Base-by-base conservation (phyloP, 2,329 filamentous ascomycete genomes). In the Colletotrichum coccodes region DNA sequence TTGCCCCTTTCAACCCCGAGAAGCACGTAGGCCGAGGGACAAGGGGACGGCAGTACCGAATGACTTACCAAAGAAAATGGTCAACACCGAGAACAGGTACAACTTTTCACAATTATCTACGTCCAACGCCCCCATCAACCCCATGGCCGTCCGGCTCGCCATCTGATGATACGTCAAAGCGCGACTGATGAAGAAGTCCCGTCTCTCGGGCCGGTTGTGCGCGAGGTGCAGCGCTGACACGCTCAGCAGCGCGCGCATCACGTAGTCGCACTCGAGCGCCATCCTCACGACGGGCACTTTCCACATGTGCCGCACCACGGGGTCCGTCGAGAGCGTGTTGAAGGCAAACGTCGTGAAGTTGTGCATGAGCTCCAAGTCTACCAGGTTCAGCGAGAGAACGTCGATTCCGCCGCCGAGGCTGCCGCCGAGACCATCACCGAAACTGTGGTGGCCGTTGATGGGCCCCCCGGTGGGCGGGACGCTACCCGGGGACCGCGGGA, bases 321-420 rank as follows among this genome's bases (percentile, higher is more conserved):
- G 77, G 36, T 84, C 80, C 9, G 75, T 77, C 8, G 81, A 81
- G 3, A 88, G 75, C 0, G 85, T 87, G 26, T 80, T 77, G 66
- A 81, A 82, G 1, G 86, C 88, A 3, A 81, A 82, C 0, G 81
- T 84, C 38, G 80, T 82, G 70, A 81, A 89, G 75, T 88, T 85
- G 73, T 88, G 85, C 11, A 89, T 78, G 3, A 89, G 80, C 71
- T 88, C 85, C 14, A 88, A 78, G 64, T 87, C 84, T 11, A 81
- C 71, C 1, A 85, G 71, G 44, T 82, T 82, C n/a, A 83, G 74
- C 12, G 71, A 58, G 32, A 54, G 69, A 44, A 44, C 57, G 36
- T 81, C 32, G 26, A 60, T 23, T 32, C 52, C 49, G 7, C 53
- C 59, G 60, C 52, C 44, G 23, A 81, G 26, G 26, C 59, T 16